These are phyloP conservation scores for Lipomyces lipofer DNA, from an alignment of 805 yeast genomes.

Conservation along the genomic window DNA sequence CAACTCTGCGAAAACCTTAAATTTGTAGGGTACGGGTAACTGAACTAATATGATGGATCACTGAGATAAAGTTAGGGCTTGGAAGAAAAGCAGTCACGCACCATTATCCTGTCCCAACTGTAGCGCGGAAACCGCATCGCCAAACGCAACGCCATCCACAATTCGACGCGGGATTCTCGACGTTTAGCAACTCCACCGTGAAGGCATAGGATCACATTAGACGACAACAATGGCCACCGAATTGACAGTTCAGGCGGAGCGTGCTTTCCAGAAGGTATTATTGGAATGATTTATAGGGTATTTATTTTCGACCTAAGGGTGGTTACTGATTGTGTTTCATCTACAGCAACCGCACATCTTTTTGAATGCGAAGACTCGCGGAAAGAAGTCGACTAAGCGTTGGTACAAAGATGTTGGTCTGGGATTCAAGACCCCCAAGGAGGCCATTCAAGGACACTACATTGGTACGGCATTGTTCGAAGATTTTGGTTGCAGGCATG, in stretches of 20 bases:
- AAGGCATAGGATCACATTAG: neutral
- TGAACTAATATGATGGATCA: no score
- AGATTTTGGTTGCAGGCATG: neutral
- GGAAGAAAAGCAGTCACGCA: neutral
- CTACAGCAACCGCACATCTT: constrained; percentile 98
- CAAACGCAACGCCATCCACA: neutral
- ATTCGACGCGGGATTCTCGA: neutral
- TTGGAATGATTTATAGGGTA: constrained; percentile 12
- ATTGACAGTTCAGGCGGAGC: constrained; percentile 99
- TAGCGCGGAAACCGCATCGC: neutral
- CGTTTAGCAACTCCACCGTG: neutral
- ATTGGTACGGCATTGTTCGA: constrained; percentile 55
- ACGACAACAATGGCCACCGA: constrained; percentile 85
- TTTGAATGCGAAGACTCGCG: constrained; percentile 99
- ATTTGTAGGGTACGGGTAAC: no score
- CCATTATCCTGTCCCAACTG: neutral
- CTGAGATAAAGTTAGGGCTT: no score
- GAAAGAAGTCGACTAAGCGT: constrained; percentile 98
- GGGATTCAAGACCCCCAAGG: constrained; percentile 99
- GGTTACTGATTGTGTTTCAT: constrained; percentile 7
- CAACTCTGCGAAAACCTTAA: no score
- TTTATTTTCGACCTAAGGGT: no score
- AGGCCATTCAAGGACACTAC: constrained; percentile 98
- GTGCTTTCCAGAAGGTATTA: constrained; percentile 99
- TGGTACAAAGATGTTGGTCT: constrained; percentile 99